These are phyloP conservation scores for Leccinum subtestaceum DNA, from an alignment of 768 basidiomycete genomes.

Conservation along the genomic window DNA sequence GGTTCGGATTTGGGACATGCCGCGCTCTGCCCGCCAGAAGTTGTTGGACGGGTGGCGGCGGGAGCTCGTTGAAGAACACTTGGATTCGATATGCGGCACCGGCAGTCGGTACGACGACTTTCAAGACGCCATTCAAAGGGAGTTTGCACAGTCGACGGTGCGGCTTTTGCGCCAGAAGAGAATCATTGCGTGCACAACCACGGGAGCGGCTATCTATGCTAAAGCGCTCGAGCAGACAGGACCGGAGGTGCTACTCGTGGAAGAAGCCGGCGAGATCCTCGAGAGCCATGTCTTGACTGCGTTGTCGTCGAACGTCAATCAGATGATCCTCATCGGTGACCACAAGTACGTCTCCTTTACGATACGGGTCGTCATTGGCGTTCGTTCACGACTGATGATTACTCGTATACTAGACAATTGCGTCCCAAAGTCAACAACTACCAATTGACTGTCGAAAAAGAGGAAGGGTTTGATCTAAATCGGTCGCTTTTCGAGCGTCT, in stretches of 20 bases:
- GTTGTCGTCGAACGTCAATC: conserved; percentile 42
- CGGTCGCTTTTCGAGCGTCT: conserved; percentile 57
- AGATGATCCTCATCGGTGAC: conserved; percentile 66
- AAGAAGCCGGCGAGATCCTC: conserved; percentile 71
- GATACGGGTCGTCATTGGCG: background rate
- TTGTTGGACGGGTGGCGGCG: conserved; percentile 34
- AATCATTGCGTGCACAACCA: conserved; percentile 69
- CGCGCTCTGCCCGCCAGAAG: conserved; percentile 24
- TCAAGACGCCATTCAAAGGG: conserved; percentile 33
- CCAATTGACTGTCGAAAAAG: conserved; percentile 62
- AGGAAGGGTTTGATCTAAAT: conserved; percentile 65
- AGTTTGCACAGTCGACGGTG: conserved; percentile 32
- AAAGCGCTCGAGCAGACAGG: conserved; percentile 41
- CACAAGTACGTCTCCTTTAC: conserved; percentile 48
- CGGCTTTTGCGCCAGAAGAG: conserved; percentile 42
- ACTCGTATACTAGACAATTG: conserved; percentile 45
- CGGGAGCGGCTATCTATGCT: conserved; percentile 60
- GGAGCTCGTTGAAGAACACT: conserved; percentile 32
- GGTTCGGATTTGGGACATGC: conserved; percentile 40
- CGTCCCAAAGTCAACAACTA: conserved; percentile 74
- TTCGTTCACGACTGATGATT: background rate
- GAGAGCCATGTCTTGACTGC: conserved; percentile 66
- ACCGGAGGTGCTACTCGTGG: conserved; percentile 57
- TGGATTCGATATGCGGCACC: conserved; percentile 30
- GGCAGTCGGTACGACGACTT: conserved; percentile 37